phyloP scores from a whole-genome alignment of 768 basidiomycete species.

The Trichaptum fuscoviolaceum region DNA sequence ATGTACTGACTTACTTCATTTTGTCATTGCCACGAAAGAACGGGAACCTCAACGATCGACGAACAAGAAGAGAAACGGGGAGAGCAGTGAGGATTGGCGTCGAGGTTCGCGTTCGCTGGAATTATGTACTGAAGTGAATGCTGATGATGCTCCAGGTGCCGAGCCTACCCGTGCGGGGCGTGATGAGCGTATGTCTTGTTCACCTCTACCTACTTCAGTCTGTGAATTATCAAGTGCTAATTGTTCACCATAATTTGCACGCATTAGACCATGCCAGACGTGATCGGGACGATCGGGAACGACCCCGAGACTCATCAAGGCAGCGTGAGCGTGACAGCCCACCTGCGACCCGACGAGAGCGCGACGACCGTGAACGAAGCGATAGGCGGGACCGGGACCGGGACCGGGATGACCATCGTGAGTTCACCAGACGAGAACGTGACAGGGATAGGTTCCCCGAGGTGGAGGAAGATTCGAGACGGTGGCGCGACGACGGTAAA shows the following conservation, averaged over 20 bases:
- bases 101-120: constrained; percentile 44
- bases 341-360: constrained; percentile 40
- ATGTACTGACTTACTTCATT: background rate
- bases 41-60: constrained; percentile 10
- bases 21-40: background rate
- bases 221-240: constrained; percentile 6
- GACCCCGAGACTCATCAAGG: constrained; percentile 61
- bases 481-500: constrained; percentile 81
- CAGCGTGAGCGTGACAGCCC: constrained; percentile 43
- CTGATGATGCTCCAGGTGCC: constrained; percentile 29
- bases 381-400: constrained; percentile 30
- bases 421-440: constrained; percentile 28
- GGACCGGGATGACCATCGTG: constrained; percentile 31
- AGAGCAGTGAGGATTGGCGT: constrained; percentile 80
- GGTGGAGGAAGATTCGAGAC: constrained; percentile 55
- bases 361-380: constrained; percentile 39
- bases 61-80: constrained; percentile 63
- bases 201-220: constrained; percentile 6
- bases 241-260: constrained; percentile 17
- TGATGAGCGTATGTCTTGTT: constrained; percentile 52
- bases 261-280: constrained; percentile 50
- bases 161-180: constrained; percentile 47
- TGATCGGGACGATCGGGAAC: constrained; percentile 61
- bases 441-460: constrained; percentile 47
- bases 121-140: background rate